Evolutionary conservation across 352 stramenopile genomes (phyloP), one percentile per base, ranked within the genome.

Genomic region (Thraustochytrium sp.): DNA sequence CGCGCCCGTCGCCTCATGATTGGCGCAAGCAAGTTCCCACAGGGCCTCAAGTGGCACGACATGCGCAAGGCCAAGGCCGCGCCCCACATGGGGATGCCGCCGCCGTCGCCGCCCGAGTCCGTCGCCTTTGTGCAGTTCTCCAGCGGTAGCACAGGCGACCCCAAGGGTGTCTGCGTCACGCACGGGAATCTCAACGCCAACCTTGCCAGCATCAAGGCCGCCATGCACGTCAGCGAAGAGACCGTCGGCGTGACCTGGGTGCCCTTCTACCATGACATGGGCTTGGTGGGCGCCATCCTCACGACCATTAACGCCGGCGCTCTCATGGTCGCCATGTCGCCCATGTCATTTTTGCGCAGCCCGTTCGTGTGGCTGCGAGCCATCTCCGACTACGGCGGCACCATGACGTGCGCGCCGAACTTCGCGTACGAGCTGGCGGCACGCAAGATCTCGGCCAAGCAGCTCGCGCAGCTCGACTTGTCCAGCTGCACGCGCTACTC

Each of bases 211-310:
- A 99, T 99, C 82, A 95, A 93, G 29, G 91, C 88, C 23, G 94
- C 95, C 53, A 85, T 99, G 2, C 82, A 93, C 59, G 95, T 94
- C 13, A 89, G 85, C 36, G 85, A 90, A 36, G 90, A 96, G 55
- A 98, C 96, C 0, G 90, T 98, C 2, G 94, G 98, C 18, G 95
- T 98, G 2, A 98, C 93, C 26, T 99, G 97, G 97, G 89, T 99
- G 11, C 97, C 97, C 5, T 96, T 99, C 89, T 99, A 99, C 88
- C 97, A 99, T 87, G 97, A 99, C 88, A 99, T 99, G 97, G 97
- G 97, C 4, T 92, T 99, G 29, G 99, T 99, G 82, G 97, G 96
- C 63, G 94, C 93, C 44, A 93, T 94, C 59, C 85, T 97, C 5
- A 90, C 90, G 34, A 84, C 89, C 4, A 62, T 95, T 3, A 96